Base-by-base conservation (phyloP, 2,329 filamentous ascomycete genomes). In the Aspergillus glaucus region DNA sequence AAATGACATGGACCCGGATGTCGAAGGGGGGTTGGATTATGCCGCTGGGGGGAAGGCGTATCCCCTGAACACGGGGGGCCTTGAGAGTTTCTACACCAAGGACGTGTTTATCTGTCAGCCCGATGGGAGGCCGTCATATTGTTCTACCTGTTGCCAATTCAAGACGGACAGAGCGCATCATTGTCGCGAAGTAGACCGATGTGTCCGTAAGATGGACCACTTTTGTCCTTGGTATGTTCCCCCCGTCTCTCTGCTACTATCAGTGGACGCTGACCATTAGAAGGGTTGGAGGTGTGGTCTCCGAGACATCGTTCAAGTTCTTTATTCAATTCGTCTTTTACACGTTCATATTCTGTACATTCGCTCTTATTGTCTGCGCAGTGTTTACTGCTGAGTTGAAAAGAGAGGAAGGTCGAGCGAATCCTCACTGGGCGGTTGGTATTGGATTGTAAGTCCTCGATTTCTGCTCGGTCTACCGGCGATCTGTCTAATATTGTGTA, bases 131-230 rank as follows among this genome's bases (percentile, higher is more conserved):
- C 92, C 92, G 0, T 80, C 82, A 28, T 97, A 88, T 83, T 98
- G 92, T 70, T 84, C 84, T 3, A 79, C 81, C 46, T 98, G 92
- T 65, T 80, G 80, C 48, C 88, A 86, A 55, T 95, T 87, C 82
- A 97, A 96, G 67, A 84, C 87, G 0, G 92, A 96, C 62, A 80
- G 92, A 3, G 80, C 86, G 2, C 90, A 95, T 64, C 92, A 97
- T 68, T 94, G 87, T 62, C 84, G 84, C 46, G 88, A 95, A 63
- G 74, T 93, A 10, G 82, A 82, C 44, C 79, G 89, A 40, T 97
- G 92, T 62, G 86, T 95, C 19, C 74, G 79, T 37, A 93, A 93
- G 61, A 93, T 96, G 86, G 92, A 97, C 55, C 92, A 97, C 63
- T 93, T 91, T 61, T 98, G 93, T 62, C 93, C 92, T 0, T 97